Conservation (phyloP, 2,329 filamentous ascomycete species). For the Aspergillus novoparasiticus region DNA sequence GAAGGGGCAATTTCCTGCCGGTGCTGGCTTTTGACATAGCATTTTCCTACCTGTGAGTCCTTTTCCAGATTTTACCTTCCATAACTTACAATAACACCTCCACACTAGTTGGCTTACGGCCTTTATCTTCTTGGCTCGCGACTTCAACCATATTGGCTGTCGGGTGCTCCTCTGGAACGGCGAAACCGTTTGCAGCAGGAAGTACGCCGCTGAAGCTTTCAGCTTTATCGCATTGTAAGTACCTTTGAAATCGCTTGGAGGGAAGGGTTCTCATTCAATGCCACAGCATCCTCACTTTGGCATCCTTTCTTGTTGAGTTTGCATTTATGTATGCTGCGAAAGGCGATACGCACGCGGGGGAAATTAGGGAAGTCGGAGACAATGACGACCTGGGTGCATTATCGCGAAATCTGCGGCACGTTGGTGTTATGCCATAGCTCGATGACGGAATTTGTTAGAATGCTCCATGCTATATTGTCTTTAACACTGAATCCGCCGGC, state of each 20-base stretch:
- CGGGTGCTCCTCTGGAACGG: constrained; percentile 19
- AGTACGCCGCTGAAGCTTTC: constrained; percentile 24
- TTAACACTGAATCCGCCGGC: too few species aligned
- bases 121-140: not conserved
- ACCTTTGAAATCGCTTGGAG: not conserved
- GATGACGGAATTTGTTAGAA: not conserved
- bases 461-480: too few species aligned
- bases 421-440: not conserved
- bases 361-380: not conserved
- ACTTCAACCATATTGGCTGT: constrained; percentile 8
- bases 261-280: not conserved
- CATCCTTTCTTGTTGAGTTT: not conserved
- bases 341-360: not conserved
- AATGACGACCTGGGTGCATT: not conserved
- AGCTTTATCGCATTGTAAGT: constrained; percentile 21
- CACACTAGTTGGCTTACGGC: not conserved
- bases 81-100: not conserved
- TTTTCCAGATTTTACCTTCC: not conserved
- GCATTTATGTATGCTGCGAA: not conserved
- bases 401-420: not conserved
- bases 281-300: not conserved
- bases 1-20: not conserved
- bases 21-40: not conserved
- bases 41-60: not conserved
- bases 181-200: constrained; percentile 19